Conservation (phyloP, 2,329 filamentous ascomycete species). For the Talaromyces marneffei region DNA sequence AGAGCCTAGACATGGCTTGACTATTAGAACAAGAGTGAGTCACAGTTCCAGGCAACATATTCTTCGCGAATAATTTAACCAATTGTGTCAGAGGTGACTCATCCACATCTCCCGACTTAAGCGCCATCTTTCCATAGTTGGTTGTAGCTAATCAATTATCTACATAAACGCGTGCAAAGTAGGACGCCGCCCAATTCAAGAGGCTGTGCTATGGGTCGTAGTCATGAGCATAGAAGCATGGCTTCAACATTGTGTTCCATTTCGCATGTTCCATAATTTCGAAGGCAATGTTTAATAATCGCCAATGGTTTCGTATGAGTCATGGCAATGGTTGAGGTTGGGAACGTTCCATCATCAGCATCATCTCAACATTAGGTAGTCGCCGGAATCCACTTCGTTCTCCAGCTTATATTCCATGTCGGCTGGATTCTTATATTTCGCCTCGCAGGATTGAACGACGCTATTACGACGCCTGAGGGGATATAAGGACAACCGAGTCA, state of each 20-base stretch:
- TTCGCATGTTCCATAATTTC: neutral
- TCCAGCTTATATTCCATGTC: neutral
- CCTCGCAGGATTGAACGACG: neutral
- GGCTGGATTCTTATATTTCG: neutral
- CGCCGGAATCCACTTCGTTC: neutral
- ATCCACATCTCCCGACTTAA: neutral
- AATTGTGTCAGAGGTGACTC: neutral
- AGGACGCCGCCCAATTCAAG: neutral
- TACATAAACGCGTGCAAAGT: neutral
- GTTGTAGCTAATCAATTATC: neutral
- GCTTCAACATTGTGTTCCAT: neutral
- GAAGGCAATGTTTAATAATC: neutral
- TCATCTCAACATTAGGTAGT: neutral
- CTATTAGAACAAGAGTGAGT: neutral
- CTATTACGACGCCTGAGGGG: conserved; percentile 49
- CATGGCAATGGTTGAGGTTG: neutral
- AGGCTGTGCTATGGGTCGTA: neutral
- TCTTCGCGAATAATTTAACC: neutral
- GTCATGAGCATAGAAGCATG: neutral
- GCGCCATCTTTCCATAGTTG: neutral
- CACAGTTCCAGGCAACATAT: neutral
- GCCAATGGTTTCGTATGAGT: neutral
- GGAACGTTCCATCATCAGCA: neutral
- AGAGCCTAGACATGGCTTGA: neutral
- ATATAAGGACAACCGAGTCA: conserved; percentile 68